A percentile compares a stretch with the other conserved stretches of the same genome.
phyloP scores from a whole-genome alignment of 495 filamentous ascomycete genomes.

The Aspergillus heteromorphus region DNA sequence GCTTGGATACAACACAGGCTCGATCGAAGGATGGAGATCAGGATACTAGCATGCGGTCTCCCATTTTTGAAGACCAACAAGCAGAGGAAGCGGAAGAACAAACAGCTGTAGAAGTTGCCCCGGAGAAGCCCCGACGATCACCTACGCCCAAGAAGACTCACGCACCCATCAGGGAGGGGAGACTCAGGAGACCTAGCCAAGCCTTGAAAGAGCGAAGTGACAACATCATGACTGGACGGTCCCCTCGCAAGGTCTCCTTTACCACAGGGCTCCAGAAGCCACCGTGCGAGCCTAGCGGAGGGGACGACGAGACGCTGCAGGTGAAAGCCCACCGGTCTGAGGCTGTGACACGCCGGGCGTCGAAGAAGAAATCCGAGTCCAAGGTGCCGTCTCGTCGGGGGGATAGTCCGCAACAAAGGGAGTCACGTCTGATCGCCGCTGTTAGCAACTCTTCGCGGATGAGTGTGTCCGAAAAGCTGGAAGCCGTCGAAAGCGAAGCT shows the following conservation, averaged over 20 bases:
- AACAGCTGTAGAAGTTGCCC: conserved; percentile 23
- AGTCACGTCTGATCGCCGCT: conserved; percentile 1
- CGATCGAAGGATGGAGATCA: conserved; percentile 6
- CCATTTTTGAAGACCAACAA: conserved; percentile 50
- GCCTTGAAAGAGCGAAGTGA: conserved; percentile 40
- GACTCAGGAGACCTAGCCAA: conserved; percentile 15
- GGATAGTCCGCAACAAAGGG: neutral
- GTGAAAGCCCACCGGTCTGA: conserved; percentile 34
- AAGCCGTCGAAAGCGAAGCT: conserved; percentile 42
- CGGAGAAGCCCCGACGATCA: conserved; percentile 18
- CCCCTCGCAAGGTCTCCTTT: conserved; percentile 43
- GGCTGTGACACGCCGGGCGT: conserved; percentile 30
- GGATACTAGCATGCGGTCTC: conserved; percentile 32
- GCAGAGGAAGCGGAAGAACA: conserved; percentile 38
- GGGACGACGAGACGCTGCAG: conserved; percentile 35
- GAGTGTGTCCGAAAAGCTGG: conserved; percentile 43
- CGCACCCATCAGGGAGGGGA: conserved; percentile 4
- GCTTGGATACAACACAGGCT: conserved; percentile 48
- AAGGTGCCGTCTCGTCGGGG: conserved; percentile 25
- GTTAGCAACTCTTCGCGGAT: conserved; percentile 15
- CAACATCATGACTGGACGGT: conserved; percentile 30
- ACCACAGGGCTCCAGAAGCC: conserved; percentile 36
- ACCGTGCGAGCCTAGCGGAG: conserved; percentile 17
- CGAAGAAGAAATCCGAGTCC: conserved; percentile 28
- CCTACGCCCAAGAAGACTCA: conserved; percentile 10